phyloP scores from a whole-genome alignment of 352 stramenopile species.

The Globisporangium mamillatum region DNA sequence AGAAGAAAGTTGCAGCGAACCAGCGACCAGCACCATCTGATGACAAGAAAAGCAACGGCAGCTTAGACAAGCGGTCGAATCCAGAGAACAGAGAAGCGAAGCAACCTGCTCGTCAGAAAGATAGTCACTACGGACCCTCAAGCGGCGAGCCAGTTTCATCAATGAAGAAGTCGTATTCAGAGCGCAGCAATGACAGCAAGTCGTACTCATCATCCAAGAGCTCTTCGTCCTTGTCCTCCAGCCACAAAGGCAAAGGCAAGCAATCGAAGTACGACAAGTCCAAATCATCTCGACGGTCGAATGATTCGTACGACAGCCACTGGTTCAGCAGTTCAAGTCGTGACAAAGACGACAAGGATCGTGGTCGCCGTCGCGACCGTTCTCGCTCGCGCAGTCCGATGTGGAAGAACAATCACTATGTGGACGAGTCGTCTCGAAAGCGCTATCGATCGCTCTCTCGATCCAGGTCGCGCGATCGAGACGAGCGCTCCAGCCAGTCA shows the following conservation, averaged over 20 bases:
- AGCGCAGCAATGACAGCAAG: slow-evolving; percentile 7
- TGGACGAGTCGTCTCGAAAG: slow-evolving; percentile 4
- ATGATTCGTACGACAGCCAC: slow-evolving; percentile 20
- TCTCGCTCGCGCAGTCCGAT: slow-evolving; percentile 30
- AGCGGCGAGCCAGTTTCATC: slow-evolving; percentile 5
- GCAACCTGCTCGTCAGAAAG: slow-evolving; percentile 19
- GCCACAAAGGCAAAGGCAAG: background rate
- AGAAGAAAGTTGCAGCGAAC: slow-evolving; percentile 15
- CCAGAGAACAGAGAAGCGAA: slow-evolving; percentile 5
- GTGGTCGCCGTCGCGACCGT: slow-evolving; percentile 17
- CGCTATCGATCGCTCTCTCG: slow-evolving; percentile 13
- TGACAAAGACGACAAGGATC: slow-evolving; percentile 4
- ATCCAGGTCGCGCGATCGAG: slow-evolving; percentile 15
- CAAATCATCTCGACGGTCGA: slow-evolving; percentile 17
- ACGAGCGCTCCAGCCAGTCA: slow-evolving; percentile 5
- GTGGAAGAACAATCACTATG: slow-evolving; percentile 24
- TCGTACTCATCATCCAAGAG: slow-evolving; percentile 3
- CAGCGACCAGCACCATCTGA: background rate
- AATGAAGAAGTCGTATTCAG: slow-evolving; percentile 6
- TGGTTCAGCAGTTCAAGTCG: slow-evolving; percentile 7
- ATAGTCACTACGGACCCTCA: slow-evolving; percentile 39
- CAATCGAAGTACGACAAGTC: slow-evolving; percentile 20
- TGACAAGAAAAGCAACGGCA: slow-evolving; percentile 4
- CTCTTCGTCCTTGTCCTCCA: background rate
- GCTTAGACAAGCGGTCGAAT: slow-evolving; percentile 13